These are phyloP conservation scores for Whalleya microplaca DNA, from an alignment of 2,329 filamentous ascomycete species.

Conservation along the genomic window DNA sequence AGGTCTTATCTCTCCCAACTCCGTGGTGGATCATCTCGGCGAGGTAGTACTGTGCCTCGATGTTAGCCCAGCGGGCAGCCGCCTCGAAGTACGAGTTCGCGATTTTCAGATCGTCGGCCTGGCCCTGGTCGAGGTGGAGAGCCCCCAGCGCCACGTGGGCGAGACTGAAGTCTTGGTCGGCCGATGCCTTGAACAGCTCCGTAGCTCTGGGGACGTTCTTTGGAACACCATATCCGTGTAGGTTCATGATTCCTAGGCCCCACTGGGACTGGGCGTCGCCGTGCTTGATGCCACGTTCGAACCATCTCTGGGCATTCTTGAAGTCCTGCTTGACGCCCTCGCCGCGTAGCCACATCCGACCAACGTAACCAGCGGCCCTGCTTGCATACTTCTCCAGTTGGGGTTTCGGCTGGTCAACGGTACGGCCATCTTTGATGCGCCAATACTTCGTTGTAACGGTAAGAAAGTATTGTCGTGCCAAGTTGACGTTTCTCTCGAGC, in stretches of 20 bases:
- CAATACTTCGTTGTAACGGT: constrained; percentile 81
- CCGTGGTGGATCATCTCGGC: constrained; percentile 84
- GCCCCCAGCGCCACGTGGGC: constrained; percentile 83
- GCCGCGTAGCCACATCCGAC: constrained; percentile 86
- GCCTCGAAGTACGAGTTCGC: constrained; percentile 88
- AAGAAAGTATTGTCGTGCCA: constrained; percentile 81
- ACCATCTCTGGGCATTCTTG: constrained; percentile 78
- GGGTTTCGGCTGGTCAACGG: constrained; percentile 69
- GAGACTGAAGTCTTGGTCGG: constrained; percentile 79
- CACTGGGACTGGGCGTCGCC: constrained; percentile 86
- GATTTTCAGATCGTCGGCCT: constrained; percentile 68
- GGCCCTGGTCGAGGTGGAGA: constrained; percentile 84
- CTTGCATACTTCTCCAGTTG: constrained; percentile 77
- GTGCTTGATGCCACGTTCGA: constrained; percentile 74
- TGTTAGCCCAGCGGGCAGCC: constrained; percentile 78
- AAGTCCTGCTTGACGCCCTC: constrained; percentile 83
- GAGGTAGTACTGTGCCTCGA: constrained; percentile 91
- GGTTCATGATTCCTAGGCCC: constrained; percentile 79
- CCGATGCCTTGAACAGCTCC: constrained; percentile 75
- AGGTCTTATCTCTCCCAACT: constrained; percentile 78
- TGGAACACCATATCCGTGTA: constrained; percentile 72
- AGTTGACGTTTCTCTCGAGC: constrained; percentile 71
- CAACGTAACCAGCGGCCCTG: constrained; percentile 85
- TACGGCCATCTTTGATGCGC: constrained; percentile 72
- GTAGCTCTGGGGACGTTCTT: constrained; percentile 74